Evolutionary conservation across 2,329 filamentous ascomycete species (phyloP).

Genomic region (Epichloe coenophiala): DNA sequence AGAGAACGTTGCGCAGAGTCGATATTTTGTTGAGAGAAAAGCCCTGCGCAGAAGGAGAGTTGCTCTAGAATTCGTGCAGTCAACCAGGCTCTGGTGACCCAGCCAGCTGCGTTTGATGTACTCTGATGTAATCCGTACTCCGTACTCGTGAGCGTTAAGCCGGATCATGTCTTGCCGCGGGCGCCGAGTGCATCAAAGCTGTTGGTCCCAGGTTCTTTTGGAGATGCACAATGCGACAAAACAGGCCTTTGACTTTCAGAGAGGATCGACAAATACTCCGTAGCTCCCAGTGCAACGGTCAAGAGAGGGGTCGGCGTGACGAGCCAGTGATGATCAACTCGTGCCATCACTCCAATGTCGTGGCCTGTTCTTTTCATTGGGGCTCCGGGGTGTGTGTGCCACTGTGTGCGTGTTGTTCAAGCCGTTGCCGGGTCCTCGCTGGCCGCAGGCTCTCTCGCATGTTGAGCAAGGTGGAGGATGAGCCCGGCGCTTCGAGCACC

Average conservation of each 20-base stretch:
- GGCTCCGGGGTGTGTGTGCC: neutral
- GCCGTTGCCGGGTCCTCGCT: too few relatives aligned
- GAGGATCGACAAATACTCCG: too few relatives aligned
- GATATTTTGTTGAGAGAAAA: too few relatives aligned
- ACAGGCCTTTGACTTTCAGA: too few relatives aligned
- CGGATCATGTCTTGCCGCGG: neutral
- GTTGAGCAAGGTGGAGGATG: neutral
- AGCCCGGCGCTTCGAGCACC: slow-evolving; percentile 1
- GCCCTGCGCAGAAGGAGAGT: neutral
- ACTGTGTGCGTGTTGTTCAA: neutral
- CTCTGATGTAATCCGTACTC: too few relatives aligned
- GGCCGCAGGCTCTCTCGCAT: too few relatives aligned
- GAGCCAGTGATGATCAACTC: too few relatives aligned
- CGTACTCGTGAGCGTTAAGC: neutral
- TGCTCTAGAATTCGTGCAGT: neutral
- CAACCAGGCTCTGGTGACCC: neutral
- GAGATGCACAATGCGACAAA: neutral
- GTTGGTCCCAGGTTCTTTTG: neutral
- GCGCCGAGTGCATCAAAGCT: neutral
- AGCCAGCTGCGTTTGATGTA: neutral
- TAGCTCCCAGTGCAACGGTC: neutral
- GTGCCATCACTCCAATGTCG: too few relatives aligned
- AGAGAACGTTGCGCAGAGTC: too few relatives aligned
- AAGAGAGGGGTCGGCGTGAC: too few relatives aligned
- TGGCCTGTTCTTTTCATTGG: too few relatives aligned